Conservation (phyloP, 1,284 basidiomycete species). For the Papiliotrema terrestris region DNA sequence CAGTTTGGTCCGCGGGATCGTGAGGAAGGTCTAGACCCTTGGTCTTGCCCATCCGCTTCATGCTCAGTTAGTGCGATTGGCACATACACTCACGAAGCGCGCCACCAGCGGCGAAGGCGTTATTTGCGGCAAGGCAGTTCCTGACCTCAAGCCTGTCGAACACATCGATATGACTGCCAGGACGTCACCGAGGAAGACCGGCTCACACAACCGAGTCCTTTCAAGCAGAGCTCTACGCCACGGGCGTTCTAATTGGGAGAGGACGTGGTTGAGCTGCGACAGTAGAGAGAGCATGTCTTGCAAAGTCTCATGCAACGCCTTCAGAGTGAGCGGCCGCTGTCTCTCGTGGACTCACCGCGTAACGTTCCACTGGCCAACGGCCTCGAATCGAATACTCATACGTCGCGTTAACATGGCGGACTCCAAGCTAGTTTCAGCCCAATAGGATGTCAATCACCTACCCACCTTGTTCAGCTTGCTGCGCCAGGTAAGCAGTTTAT, state of each 20-base stretch:
- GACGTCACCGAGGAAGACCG: slow-evolving; percentile 77
- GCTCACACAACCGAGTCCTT: slow-evolving; percentile 70
- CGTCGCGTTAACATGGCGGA: slow-evolving; percentile 43
- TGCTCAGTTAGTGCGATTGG: background rate
- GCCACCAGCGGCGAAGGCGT: slow-evolving; percentile 77
- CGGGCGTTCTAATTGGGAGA: slow-evolving; percentile 41
- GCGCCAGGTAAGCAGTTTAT: slow-evolving; percentile 36
- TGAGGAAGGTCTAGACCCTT: slow-evolving; percentile 38
- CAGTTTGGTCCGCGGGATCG: slow-evolving; percentile 29
- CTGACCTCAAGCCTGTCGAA: slow-evolving; percentile 63
- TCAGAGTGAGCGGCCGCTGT: background rate
- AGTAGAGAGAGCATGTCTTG: slow-evolving; percentile 43
- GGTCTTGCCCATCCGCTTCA: slow-evolving; percentile 31
- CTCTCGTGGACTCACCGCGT: slow-evolving; percentile 24
- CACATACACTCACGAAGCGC: slow-evolving; percentile 56
- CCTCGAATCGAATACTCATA: slow-evolving; percentile 47
- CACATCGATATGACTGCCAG: slow-evolving; percentile 67
- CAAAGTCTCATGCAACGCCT: slow-evolving; percentile 40
- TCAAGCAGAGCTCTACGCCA: slow-evolving; percentile 74
- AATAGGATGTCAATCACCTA: background rate
- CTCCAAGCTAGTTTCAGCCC: slow-evolving; percentile 23
- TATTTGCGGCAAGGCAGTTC: slow-evolving; percentile 74
- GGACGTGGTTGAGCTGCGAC: slow-evolving; percentile 46
- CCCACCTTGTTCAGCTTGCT: slow-evolving; percentile 38
- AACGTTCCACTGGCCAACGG: slow-evolving; percentile 46